Conservation (phyloP, 345 rosid genomes). For the Hypericum perforatum region DNA sequence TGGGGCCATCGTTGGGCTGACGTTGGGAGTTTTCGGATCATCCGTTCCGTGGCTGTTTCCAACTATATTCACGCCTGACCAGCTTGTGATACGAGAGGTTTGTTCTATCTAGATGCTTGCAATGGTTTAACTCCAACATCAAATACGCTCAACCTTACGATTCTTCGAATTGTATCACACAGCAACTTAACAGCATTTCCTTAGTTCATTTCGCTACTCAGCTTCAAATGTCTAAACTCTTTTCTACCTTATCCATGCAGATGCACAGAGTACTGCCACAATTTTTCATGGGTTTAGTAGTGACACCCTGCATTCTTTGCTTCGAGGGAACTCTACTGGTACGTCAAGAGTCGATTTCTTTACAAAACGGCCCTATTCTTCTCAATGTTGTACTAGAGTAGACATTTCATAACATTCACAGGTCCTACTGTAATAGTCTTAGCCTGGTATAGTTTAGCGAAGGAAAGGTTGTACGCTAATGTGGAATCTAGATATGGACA, state of each 20-base stretch:
- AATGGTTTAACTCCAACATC: neutral
- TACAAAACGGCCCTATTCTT: neutral
- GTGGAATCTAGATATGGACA: no score
- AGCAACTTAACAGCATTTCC: no score
- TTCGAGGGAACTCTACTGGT: constrained; percentile 92
- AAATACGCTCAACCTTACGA: constrained; percentile 1
- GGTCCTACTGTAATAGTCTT: neutral
- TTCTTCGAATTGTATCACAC: no score
- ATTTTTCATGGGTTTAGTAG: constrained; percentile 50
- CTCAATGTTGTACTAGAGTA: neutral
- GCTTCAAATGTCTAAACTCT: constrained; percentile 1
- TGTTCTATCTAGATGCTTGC: constrained; percentile 9
- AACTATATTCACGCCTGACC: constrained; percentile 59
- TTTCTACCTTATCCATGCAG: constrained; percentile 29
- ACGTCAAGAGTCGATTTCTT: constrained; percentile 7
- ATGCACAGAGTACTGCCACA: constrained; percentile 75
- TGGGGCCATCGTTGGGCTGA: constrained; percentile 52
- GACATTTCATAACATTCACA: neutral
- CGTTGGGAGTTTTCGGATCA: constrained; percentile 47
- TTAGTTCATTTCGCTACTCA: neutral
- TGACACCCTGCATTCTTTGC: constrained; percentile 66
- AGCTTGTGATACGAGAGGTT: constrained; percentile 50
- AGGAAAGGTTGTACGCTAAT: no score
- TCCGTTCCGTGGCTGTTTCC: constrained; percentile 67
- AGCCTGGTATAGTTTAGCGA: no score